A percentile compares a stretch with the other conserved stretches of the same genome.
phyloP scores from a whole-genome alignment of 176 grass and related monocot species.

The Musa acuminata region DNA sequence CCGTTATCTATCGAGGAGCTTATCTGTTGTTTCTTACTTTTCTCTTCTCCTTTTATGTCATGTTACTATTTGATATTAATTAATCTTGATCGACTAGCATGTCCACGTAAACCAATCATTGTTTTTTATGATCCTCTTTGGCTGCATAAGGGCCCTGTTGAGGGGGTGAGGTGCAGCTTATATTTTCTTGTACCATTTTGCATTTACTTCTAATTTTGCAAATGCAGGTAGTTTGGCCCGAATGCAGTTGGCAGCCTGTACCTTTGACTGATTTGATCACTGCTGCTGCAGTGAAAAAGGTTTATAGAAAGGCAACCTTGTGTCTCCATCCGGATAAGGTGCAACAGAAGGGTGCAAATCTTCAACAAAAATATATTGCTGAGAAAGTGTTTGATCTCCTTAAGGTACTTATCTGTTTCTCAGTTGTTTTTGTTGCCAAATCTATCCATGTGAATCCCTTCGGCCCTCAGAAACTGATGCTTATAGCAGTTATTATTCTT shows the following conservation, averaged over 20 bases:
- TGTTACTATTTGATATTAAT: background rate
- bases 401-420: slow-evolving; percentile 20
- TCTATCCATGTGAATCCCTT: background rate
- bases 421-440: background rate
- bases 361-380: slow-evolving; percentile 42
- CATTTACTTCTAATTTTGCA: background rate
- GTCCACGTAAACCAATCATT: background rate
- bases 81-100: background rate
- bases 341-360: slow-evolving; percentile 41
- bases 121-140: background rate
- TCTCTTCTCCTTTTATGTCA: background rate
- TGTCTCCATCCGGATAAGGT: slow-evolving; percentile 49
- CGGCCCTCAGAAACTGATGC: background rate
- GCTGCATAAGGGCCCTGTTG: background rate
- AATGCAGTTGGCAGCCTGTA: slow-evolving; percentile 35
- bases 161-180: background rate
- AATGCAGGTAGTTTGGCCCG: slow-evolving; percentile 39
- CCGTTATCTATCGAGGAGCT: background rate
- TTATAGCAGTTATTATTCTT: background rate
- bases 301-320: slow-evolving; percentile 40
- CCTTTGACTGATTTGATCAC: slow-evolving; percentile 36
- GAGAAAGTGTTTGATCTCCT: slow-evolving; percentile 51
- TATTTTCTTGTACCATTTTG: background rate
- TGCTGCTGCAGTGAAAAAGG: slow-evolving; percentile 31
- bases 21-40: background rate